Percentiles rank a stretch among this genome's conserved stretches.
Conservation (phyloP, 257 asterid species). For the Paulownia fortunei region DNA sequence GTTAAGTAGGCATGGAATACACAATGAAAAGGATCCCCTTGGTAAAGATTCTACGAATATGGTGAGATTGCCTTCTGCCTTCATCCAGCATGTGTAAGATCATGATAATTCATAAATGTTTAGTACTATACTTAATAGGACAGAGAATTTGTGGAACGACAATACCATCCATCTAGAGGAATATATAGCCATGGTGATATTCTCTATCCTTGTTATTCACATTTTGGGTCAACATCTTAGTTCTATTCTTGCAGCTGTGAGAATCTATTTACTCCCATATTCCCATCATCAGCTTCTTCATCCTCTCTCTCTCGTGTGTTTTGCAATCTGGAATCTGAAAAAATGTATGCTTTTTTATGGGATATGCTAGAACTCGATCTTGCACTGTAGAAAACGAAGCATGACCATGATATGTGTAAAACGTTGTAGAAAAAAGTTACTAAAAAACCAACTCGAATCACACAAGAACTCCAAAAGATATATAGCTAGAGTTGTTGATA, state of each 20-base stretch:
- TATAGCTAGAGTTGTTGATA: too few species aligned
- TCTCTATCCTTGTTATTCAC: not conserved
- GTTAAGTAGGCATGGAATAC: too few species aligned
- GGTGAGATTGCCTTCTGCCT: not conserved
- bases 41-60: not conserved
- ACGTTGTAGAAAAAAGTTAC: not conserved
- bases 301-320: not conserved
- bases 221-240: not conserved
- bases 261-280: not conserved
- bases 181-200: not conserved
- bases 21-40: not conserved
- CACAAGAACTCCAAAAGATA: not conserved
- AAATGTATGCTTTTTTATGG: not conserved
- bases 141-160: not conserved
- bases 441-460: too few species aligned
- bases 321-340: not conserved
- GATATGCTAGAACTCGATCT: conserved; percentile 11
- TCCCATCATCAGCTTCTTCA: not conserved
- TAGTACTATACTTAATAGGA: not conserved
- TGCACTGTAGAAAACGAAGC: not conserved
- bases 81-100: not conserved
- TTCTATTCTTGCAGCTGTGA: not conserved
- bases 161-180: not conserved
- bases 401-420: not conserved
- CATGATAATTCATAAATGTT: not conserved